These are phyloP conservation scores for Hura crepitans DNA, from an alignment of 441 rosid genomes.

Conservation along the genomic window DNA sequence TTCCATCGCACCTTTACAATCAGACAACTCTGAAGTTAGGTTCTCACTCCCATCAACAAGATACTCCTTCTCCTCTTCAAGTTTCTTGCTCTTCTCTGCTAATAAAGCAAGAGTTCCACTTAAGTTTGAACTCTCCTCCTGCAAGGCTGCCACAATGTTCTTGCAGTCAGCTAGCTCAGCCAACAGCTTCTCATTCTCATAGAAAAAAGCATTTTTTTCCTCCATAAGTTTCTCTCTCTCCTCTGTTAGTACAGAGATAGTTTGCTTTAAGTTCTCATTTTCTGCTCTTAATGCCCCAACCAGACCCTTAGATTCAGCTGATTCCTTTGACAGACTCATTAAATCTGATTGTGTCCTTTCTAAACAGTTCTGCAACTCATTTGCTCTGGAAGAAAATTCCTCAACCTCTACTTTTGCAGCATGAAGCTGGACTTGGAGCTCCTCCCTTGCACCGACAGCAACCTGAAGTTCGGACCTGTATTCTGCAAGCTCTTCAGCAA, in stretches of 20 bases:
- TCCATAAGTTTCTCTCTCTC: conserved; percentile 48
- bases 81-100: conserved; percentile 43
- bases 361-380: conserved; percentile 55
- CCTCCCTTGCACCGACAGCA: conserved; percentile 46
- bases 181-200: conserved; percentile 53
- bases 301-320: conserved; percentile 43
- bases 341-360: conserved; percentile 50
- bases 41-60: conserved; percentile 40
- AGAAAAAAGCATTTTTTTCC: conserved; percentile 37
- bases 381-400: conserved; percentile 48
- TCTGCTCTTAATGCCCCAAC: conserved; percentile 44
- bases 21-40: conserved; percentile 28
- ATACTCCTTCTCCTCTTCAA: conserved; percentile 55
- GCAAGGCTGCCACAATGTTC: conserved; percentile 49
- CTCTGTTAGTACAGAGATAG: conserved; percentile 45
- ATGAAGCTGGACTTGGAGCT: conserved; percentile 49
- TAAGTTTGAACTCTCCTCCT: conserved; percentile 43
- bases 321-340: conserved; percentile 42
- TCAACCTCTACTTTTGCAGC: conserved; percentile 46
- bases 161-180: conserved; percentile 58
- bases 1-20: conserved; percentile 29
- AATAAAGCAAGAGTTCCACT: conserved; percentile 41
- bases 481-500: conserved; percentile 57
- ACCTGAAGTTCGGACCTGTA: conserved; percentile 66
- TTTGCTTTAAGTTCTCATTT: conserved; percentile 46